Base-by-base conservation (phyloP, 495 filamentous ascomycete species). In the Neurospora sp. region DNA sequence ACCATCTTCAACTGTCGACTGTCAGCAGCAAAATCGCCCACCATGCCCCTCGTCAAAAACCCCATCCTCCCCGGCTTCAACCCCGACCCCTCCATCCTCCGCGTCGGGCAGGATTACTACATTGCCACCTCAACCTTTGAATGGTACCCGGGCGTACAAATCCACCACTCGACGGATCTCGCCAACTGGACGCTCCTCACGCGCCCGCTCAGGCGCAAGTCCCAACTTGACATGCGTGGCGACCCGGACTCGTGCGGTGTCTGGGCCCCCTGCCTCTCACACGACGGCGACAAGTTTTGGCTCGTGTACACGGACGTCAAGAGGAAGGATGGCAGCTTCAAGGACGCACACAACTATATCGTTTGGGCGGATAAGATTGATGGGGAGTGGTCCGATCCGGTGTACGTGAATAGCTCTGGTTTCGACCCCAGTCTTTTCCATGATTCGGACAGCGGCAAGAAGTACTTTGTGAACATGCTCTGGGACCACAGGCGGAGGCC, bases 11-110 rank as follows among this genome's bases (percentile, higher is more conserved):
- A 31, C 27, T 31, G 5, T 35, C 53, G 3, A 16, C 14, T 0
- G n/a, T 35, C 27, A 61, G 27, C 27, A 65, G 22, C 27, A 69
- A 14, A 2, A 2, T 10, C 35, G 31, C 35, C 68, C 37, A 38
- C 35, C 22, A 86, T 86, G 84, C 84, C 84, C 3, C 76, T 72
- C 6, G 79, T 86, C 61, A 81, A 82, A 59, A 90, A 90, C 77
- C 88, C 88, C 37, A 89, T 90, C 74, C 79, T 90, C 46, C 87
- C 89, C 14, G 89, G 89, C 31, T 91, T 89, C 81, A 88, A 89
- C 77, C 79, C 89, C 14, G 89, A 91, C 79, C 89, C 89, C 14
- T 89, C 88, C 1, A 83, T 89, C 77, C 73, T 89, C 71, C 83
- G 87, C 48, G 85, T 88, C 48, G 84, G 84, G 48, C 77, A 82